phyloP scores from a whole-genome alignment of 352 stramenopile genomes.

The Phytophthora syringae region DNA sequence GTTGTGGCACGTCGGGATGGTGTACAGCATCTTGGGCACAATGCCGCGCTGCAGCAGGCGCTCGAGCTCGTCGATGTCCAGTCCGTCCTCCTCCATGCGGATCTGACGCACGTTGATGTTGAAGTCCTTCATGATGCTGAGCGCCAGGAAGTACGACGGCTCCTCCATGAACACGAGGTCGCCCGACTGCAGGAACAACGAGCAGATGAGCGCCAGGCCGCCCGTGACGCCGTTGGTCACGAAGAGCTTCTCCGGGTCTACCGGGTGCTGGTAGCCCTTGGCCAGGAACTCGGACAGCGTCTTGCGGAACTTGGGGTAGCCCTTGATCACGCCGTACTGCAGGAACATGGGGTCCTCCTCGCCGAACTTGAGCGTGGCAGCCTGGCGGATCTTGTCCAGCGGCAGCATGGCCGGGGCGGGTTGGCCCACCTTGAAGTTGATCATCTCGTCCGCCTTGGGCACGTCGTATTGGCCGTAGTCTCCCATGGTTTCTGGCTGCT shows the following conservation, averaged over 20 bases:
- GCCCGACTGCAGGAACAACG: conserved; percentile 83
- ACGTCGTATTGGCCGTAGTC: conserved; percentile 89
- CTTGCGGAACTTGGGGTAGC: too few relatives aligned
- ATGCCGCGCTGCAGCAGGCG: conserved; percentile 74
- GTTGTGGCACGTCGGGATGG: conserved; percentile 96
- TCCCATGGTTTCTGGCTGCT: conserved; percentile 61
- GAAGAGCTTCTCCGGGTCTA: conserved; percentile 90
- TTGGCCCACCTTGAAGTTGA: conserved; percentile 93
- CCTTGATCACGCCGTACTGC: conserved; percentile 90
- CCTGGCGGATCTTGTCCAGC: conserved; percentile 87
- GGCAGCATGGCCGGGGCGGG: conserved; percentile 83
- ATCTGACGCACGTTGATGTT: conserved; percentile 91
- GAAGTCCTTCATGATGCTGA: conserved; percentile 95
- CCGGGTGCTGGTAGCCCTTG: conserved; percentile 75
- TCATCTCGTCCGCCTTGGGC: too few relatives aligned
- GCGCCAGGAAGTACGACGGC: conserved; percentile 94
- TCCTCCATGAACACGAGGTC: conserved; percentile 95
- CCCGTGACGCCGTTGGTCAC: conserved; percentile 94
- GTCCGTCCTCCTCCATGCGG: conserved; percentile 90
- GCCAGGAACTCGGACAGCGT: conserved; percentile 81
- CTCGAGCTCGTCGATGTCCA: conserved; percentile 90
- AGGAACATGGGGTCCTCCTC: conserved; percentile 89
- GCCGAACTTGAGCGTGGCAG: conserved; percentile 79
- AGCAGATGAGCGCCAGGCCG: conserved; percentile 92
- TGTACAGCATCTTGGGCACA: conserved; percentile 93